Percentiles rank a stretch among this genome's conserved stretches.
Evolutionary conservation across 345 rosid genomes (phyloP).

Genomic region (Melaleuca alternifolia): DNA sequence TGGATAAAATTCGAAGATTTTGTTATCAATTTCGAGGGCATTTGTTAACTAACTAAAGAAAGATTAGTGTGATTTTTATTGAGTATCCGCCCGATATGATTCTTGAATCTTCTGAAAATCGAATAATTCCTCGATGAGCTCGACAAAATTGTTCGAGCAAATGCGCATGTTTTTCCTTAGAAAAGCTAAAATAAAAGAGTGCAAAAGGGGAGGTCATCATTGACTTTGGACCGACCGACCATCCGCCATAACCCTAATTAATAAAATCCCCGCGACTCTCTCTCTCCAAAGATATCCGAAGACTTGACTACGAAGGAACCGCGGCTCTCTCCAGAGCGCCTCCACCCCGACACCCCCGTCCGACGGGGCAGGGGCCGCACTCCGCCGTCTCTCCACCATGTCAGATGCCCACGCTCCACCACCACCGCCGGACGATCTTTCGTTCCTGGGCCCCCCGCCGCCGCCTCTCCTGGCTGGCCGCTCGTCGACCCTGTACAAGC

Average conservation of each 20-base stretch:
- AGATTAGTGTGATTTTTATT: background rate
- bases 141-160: background rate
- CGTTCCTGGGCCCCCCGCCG: background rate
- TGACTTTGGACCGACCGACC: background rate
- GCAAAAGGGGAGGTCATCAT: background rate
- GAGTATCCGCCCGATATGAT: background rate
- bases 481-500: slow-evolving; percentile 44
- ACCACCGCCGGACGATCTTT: background rate
- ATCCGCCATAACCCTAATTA: background rate
- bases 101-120: background rate
- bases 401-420: background rate
- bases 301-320: background rate
- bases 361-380: background rate
- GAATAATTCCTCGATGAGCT: background rate
- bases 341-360: background rate
- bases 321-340: background rate
- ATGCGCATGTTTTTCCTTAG: background rate
- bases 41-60: background rate
- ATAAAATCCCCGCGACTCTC: background rate
- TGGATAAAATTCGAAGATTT: background rate
- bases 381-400: background rate
- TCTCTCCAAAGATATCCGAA: background rate
- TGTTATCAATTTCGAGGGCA: background rate
- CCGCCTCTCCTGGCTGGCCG: background rate
- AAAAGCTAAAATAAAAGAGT: background rate